These are phyloP conservation scores for Vicia villosa DNA, from an alignment of 306 rosid genomes.

Conservation along the genomic window DNA sequence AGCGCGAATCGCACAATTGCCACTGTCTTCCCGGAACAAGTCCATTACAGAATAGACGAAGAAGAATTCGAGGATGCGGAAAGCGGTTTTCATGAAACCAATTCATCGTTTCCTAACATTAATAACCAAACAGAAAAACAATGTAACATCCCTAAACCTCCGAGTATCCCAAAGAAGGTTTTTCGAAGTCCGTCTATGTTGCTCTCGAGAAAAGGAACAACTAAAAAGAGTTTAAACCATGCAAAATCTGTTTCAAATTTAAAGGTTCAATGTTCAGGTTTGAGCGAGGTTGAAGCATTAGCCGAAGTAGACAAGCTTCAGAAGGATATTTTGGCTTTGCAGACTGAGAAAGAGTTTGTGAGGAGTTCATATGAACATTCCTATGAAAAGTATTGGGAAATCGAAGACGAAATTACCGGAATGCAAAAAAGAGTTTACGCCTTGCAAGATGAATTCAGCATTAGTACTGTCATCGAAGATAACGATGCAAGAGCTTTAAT, in stretches of 20 bases:
- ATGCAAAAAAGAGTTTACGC: conserved; percentile 65
- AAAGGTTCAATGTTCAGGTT: conserved; percentile 51
- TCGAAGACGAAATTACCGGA: conserved; percentile 59
- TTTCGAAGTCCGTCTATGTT: conserved; percentile 59
- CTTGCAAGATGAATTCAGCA: conserved; percentile 75
- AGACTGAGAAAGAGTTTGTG: conserved; percentile 92
- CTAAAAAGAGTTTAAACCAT: conserved; percentile 38
- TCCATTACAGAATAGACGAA: conserved; percentile 64
- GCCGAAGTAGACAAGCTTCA: conserved; percentile 69
- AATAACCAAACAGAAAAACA: conserved; percentile 35
- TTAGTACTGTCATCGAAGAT: conserved; percentile 59
- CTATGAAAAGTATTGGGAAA: conserved; percentile 70
- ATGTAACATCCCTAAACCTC: conserved; percentile 61
- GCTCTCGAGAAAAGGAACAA: conserved; percentile 47
- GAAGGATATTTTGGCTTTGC: conserved; percentile 71
- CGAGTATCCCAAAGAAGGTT: conserved; percentile 49
- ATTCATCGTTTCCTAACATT: conserved; percentile 34
- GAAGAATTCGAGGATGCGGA: conserved; percentile 51
- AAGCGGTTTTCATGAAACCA: conserved; percentile 29
- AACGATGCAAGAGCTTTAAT: conserved; percentile 77
- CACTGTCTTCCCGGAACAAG: conserved; percentile 70
- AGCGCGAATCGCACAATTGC: conserved; percentile 91
- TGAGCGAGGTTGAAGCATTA: conserved; percentile 62
- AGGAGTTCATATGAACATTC: conserved; percentile 72
- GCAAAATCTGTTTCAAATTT: conserved; percentile 34